Conservation (phyloP, 768 basidiomycete genomes). For the Russula brevipes region DNA sequence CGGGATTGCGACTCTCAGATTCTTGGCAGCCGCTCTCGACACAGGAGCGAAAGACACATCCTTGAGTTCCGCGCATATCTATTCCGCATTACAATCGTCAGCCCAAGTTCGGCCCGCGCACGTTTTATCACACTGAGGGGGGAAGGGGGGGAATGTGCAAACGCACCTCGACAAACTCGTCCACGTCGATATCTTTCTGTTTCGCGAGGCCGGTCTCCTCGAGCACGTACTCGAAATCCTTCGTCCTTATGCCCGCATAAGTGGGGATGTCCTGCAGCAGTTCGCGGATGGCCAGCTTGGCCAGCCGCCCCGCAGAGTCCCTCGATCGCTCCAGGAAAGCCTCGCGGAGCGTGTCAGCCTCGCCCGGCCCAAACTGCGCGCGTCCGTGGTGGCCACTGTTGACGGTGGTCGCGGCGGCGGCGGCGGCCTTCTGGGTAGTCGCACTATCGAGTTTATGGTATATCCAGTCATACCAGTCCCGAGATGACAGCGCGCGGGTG, state of each 20-base stretch:
- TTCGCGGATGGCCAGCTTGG: conserved; percentile 34
- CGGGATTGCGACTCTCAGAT: conserved; percentile 43
- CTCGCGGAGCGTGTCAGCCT: conserved; percentile 39
- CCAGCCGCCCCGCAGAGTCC: conserved; percentile 34
- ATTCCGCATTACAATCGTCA: not conserved
- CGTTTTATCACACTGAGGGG: not conserved
- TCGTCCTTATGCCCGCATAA: conserved; percentile 54
- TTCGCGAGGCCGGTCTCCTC: conserved; percentile 64
- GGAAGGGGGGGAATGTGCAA: not conserved
- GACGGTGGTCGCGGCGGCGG: not conserved
- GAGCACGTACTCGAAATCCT: conserved; percentile 72
- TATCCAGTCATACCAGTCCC: conserved; percentile 11
- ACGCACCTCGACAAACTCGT: conserved; percentile 84
- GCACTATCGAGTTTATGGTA: conserved; percentile 12
- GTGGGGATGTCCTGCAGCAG: conserved; percentile 35
- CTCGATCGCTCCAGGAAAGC: conserved; percentile 35
- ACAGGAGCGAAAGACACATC: conserved; percentile 50
- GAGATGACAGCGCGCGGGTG: not conserved
- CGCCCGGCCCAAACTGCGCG: conserved; percentile 51
- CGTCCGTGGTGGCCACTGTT: conserved; percentile 38
- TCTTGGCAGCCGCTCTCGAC: conserved; percentile 32
- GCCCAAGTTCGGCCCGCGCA: not conserved
- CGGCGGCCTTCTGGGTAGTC: not conserved
- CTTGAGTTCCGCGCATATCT: conserved; percentile 73
- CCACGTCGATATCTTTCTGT: conserved; percentile 58